Evolutionary conservation across 176 grass and related monocot genomes (phyloP), one percentile per base, ranked within the genome.

Genomic region (Oropetium thomaeum): DNA sequence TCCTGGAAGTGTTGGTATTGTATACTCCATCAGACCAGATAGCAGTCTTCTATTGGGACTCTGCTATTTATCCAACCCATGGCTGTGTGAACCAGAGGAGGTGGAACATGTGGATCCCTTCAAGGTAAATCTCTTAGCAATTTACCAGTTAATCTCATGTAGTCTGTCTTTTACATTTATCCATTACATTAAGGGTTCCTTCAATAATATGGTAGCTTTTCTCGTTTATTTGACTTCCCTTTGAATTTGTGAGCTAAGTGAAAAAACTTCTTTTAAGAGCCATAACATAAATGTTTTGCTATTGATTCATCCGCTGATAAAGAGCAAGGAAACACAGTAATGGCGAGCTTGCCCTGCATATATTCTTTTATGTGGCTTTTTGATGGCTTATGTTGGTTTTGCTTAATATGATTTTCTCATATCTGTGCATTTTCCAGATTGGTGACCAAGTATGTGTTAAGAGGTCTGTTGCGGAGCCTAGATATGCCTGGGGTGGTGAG

Each of bases 41-140:
- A 95, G 96, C 83, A 95, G 96, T 82, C 91, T 99, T 45, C 55
- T 99, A 32, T 84, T 99, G 73, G 89, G 91, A 45, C 91, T 99
- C 67, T 99, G 96, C 78, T 99, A 99, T 77, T 84, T 99, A 64
- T 79, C 89, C 65, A 88, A 83, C 58, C 96, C 89, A 32, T 99
- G 96, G 96, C 84, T 90, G 28, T 99, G 96, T 86, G 96, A 99
- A 73, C 96, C 96, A 77, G 96, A 99, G 73, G 96, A 99, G 74
- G 96, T 99, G 23, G 96, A 99, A 71, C 96, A 90, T 84, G 96
- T 99, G 70, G 96, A 99, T 23, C 84, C 92, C 76, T 95, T 99
- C 79, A 90, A 83, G 89, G 95, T 98, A 98, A 49, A n/a, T 20
- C 20, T 81, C 54, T 73, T 69, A 68, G 25, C 5, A 60, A 32